phyloP scores from a whole-genome alignment of 176 grass and related monocot genomes.

The Triticum timopheevii region DNA sequence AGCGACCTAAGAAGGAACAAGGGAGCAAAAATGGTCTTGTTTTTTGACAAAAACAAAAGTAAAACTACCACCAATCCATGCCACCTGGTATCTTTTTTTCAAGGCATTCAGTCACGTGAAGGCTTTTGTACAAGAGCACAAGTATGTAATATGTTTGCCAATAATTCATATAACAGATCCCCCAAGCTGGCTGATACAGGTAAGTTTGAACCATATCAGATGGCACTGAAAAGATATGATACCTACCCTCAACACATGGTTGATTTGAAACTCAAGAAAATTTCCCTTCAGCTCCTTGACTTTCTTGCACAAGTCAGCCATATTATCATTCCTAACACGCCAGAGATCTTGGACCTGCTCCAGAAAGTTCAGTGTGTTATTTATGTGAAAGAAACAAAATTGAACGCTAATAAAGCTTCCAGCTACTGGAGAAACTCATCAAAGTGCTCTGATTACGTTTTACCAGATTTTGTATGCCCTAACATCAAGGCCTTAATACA shows the following conservation, averaged over 20 bases:
- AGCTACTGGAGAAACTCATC: neutral
- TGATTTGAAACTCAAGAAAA: slow-evolving; percentile 45
- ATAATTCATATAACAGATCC: neutral
- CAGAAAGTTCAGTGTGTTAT: slow-evolving; percentile 10
- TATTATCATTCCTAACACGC: slow-evolving; percentile 39
- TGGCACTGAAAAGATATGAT: neutral
- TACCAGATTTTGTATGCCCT: neutral
- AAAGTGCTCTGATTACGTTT: neutral
- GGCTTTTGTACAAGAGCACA: neutral
- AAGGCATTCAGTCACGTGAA: neutral
- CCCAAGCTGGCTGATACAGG: neutral
- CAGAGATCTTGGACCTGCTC: slow-evolving; percentile 53
- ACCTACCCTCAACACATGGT: slow-evolving; percentile 61
- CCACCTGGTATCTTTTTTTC: slow-evolving; percentile 3
- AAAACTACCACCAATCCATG: neutral
- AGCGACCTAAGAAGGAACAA: too few relatives aligned
- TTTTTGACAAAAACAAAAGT: neutral
- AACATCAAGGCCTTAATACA: slow-evolving; percentile 9
- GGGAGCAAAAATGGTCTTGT: too few relatives aligned
- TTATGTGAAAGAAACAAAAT: neutral
- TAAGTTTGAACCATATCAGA: slow-evolving; percentile 11
- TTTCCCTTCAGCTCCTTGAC: slow-evolving; percentile 48
- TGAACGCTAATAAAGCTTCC: neutral
- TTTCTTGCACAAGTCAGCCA: slow-evolving; percentile 55
- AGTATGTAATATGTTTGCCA: neutral